These are phyloP conservation scores for Parietichytrium sp. DNA, from an alignment of 108 stramenopile genomes.

Conservation along the genomic window DNA sequence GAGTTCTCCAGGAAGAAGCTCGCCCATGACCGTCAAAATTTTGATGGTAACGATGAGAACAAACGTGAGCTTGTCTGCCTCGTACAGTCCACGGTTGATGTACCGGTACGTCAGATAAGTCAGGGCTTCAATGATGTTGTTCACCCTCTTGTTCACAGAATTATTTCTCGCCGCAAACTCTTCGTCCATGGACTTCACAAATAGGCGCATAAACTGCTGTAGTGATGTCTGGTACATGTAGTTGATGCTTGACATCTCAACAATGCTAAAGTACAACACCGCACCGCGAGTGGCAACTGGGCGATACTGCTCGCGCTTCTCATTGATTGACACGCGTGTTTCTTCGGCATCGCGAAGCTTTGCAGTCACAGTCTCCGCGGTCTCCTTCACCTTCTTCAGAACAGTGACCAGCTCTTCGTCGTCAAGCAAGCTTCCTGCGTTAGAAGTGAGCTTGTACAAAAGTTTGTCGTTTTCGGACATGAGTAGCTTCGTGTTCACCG, in stretches of 20 bases:
- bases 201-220: conserved; percentile 77
- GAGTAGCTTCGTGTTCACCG: conserved; percentile 80
- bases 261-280: conserved; percentile 84
- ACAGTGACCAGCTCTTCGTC: conserved; percentile 84
- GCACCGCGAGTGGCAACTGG: conserved; percentile 82
- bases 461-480: conserved; percentile 75
- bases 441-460: conserved; percentile 76
- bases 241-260: conserved; percentile 80
- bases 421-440: conserved; percentile 79
- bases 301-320: conserved; percentile 86
- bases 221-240: conserved; percentile 88
- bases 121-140: conserved; percentile 86
- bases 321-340: conserved; percentile 76
- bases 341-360: conserved; percentile 81
- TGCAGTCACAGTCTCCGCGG: conserved; percentile 80
- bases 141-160: conserved; percentile 76
- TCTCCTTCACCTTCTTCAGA: conserved; percentile 82
- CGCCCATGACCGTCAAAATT: conserved; percentile 75
- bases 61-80: conserved; percentile 83
- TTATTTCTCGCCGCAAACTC: conserved; percentile 77
- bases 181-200: conserved; percentile 72
- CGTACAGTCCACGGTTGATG: conserved; percentile 85
- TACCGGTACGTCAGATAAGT: conserved; percentile 85
- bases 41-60: conserved; percentile 79
- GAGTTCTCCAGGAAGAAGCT: conserved; percentile 69